Percentiles rank a stretch among this genome's conserved stretches.
Conservation (phyloP, 2,329 filamentous ascomycete species). For the Neodidymelliopsis sp. region DNA sequence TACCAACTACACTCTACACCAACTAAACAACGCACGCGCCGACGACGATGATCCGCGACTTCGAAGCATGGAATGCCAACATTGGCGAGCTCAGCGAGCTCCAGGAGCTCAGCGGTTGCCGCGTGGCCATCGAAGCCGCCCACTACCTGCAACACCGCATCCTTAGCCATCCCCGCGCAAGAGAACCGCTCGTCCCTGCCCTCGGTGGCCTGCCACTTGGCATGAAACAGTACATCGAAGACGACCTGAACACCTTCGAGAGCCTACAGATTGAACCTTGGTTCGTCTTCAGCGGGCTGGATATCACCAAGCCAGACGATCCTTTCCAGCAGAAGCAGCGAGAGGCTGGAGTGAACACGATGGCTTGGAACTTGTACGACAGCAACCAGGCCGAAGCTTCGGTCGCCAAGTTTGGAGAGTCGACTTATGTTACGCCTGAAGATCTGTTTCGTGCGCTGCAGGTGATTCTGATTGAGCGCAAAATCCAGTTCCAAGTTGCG, state of each 20-base stretch:
- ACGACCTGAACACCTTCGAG: slow-evolving; percentile 77
- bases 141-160: slow-evolving; percentile 81
- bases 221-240: slow-evolving; percentile 76
- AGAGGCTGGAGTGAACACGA: slow-evolving; percentile 72
- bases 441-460: slow-evolving; percentile 81
- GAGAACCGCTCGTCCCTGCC: slow-evolving; percentile 88
- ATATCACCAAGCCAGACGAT: slow-evolving; percentile 74
- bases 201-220: slow-evolving; percentile 87
- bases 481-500: slow-evolving; percentile 79
- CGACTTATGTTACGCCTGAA: slow-evolving; percentile 69
- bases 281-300: slow-evolving; percentile 92
- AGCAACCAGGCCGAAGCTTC: slow-evolving; percentile 79
- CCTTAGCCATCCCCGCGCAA: slow-evolving; percentile 63
- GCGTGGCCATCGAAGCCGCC: slow-evolving; percentile 86
- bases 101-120: slow-evolving; percentile 74
- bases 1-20: background rate
- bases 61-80: slow-evolving; percentile 65
- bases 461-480: slow-evolving; percentile 71
- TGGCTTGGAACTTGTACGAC: slow-evolving; percentile 89
- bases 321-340: slow-evolving; percentile 65
- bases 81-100: slow-evolving; percentile 67
- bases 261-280: slow-evolving; percentile 75
- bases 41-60: slow-evolving; percentile 53
- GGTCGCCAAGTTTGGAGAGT: slow-evolving; percentile 85
- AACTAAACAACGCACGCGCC: slow-evolving; percentile 24